Conservation (phyloP, 148 eudicot genomes). For the Camellia sinensis region DNA sequence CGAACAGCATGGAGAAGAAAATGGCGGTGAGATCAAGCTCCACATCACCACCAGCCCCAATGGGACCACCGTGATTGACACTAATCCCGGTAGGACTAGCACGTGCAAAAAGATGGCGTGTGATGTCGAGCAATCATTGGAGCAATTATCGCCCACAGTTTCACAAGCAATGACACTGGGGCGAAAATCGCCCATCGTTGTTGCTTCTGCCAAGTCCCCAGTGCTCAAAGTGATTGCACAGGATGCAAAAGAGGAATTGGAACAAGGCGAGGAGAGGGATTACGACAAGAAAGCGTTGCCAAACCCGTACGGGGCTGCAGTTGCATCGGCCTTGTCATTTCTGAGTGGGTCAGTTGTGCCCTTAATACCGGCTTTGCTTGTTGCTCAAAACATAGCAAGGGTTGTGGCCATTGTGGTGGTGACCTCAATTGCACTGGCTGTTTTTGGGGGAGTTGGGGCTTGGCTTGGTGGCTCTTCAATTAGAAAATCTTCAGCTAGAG, state of each 20-base stretch:
- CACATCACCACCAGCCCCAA: neutral
- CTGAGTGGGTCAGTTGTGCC: constrained; percentile 37
- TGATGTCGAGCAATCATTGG: too few species aligned
- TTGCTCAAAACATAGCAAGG: constrained; percentile 7
- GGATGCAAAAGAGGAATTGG: constrained; percentile 7
- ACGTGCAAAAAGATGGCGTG: too few species aligned
- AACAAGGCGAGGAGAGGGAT: neutral
- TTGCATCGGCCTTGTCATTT: constrained; percentile 37
- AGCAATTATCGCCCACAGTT: neutral
- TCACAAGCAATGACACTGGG: neutral
- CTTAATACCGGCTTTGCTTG: constrained; percentile 23
- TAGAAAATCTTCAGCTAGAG: constrained; percentile 26
- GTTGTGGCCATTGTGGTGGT: constrained; percentile 20
- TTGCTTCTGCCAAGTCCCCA: constrained; percentile 20
- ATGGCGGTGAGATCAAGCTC: constrained; percentile 16
- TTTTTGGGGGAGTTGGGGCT: constrained; percentile 39
- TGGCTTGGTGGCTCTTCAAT: constrained; percentile 30
- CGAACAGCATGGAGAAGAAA: neutral
- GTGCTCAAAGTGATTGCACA: neutral
- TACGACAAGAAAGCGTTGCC: constrained; percentile 21
- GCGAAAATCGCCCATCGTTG: neutral
- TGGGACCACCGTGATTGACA: neutral
- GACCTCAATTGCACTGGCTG: constrained; percentile 26
- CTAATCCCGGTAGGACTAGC: neutral
- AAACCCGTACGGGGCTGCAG: constrained; percentile 37